These are phyloP conservation scores for Tolypocladium endophyticum DNA, from an alignment of 2,329 filamentous ascomycete species.

Conservation along the genomic window DNA sequence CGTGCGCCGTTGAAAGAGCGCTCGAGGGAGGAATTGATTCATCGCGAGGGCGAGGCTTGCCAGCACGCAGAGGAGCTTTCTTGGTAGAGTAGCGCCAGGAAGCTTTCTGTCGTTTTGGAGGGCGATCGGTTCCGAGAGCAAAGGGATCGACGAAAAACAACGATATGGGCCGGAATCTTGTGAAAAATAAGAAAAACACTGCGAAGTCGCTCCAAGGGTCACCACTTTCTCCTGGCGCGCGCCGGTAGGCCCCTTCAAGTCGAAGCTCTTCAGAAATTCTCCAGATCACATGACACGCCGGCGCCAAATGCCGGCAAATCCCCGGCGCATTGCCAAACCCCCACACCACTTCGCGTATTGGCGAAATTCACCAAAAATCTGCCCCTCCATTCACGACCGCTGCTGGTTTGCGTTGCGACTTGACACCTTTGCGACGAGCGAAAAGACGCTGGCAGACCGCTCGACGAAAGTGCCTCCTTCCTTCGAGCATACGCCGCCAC, in stretches of 20 bases:
- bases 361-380: constrained; percentile 31
- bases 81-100: background rate
- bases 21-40: constrained; percentile 13
- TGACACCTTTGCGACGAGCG: constrained; percentile 2
- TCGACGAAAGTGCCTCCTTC: background rate
- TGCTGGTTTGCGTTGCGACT: constrained; percentile 7
- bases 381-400: constrained; percentile 25
- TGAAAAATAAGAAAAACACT: background rate
- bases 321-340: constrained; percentile 18
- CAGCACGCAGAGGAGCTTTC: background rate
- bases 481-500: background rate
- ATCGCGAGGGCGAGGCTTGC: constrained; percentile 9
- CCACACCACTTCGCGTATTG: constrained; percentile 26
- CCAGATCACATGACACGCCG: constrained; percentile 25
- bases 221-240: background rate
- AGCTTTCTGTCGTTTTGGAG: background rate
- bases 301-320: constrained; percentile 18
- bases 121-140: background rate
- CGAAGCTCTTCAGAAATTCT: constrained; percentile 15
- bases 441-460: background rate
- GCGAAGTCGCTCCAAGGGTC: background rate
- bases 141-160: background rate
- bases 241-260: background rate
- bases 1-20: constrained; percentile 11
- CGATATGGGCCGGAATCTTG: too few relatives aligned